Conservation (phyloP, 169 alveolate genomes). For the Eimeria falciformis region DNA sequence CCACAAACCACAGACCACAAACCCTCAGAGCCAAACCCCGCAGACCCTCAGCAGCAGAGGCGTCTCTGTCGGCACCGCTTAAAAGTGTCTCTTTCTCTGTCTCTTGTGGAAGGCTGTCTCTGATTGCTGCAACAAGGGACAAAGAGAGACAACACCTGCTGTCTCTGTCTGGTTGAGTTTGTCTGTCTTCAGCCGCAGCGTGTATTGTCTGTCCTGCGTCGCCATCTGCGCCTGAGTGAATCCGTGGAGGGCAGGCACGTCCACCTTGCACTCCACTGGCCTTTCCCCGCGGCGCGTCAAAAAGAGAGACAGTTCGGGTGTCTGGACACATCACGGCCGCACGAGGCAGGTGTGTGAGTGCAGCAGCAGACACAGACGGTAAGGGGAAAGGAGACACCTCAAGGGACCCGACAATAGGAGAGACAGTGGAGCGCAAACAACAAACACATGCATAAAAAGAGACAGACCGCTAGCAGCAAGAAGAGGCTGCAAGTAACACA, state of each 20-base stretch:
- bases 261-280: conserved; percentile 78
- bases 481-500: too few species aligned
- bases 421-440: neutral
- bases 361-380: neutral
- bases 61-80: too few species aligned
- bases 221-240: conserved; percentile 84
- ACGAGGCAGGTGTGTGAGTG: neutral
- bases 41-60: neutral
- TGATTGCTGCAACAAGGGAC: too few species aligned
- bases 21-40: neutral
- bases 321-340: conserved; percentile 20
- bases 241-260: conserved; percentile 88
- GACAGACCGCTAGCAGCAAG: too few species aligned
- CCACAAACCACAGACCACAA: neutral
- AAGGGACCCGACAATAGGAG: neutral
- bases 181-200: conserved; percentile 87
- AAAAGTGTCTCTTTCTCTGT: too few species aligned
- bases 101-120: too few species aligned
- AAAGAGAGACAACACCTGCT: conserved; percentile 43
- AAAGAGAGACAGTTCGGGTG: conserved; percentile 51
- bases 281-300: neutral
- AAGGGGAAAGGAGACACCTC: neutral
- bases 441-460: too few species aligned
- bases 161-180: conserved; percentile 83
- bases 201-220: conserved; percentile 80